Conservation (phyloP, 169 alveolate genomes). For the Plasmodium inui region DNA sequence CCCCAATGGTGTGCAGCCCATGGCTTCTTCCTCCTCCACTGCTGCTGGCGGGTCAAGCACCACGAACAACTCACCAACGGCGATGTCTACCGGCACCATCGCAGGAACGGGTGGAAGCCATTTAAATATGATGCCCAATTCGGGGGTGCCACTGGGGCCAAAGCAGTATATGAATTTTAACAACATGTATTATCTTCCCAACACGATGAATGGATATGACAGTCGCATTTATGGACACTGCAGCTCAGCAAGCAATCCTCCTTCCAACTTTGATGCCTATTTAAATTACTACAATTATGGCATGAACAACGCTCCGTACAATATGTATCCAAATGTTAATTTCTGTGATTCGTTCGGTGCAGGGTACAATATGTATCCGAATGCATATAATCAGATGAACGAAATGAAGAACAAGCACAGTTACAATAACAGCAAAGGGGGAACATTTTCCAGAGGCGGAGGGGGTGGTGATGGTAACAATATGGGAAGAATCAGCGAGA, state of each 20-base stretch:
- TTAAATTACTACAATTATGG: slow-evolving; percentile 38
- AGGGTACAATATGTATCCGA: slow-evolving; percentile 38
- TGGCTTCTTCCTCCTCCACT: neutral
- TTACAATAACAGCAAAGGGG: slow-evolving; percentile 16
- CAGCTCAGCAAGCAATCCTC: neutral
- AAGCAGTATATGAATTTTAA: slow-evolving; percentile 29
- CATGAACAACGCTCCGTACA: neutral
- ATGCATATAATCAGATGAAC: slow-evolving; percentile 1
- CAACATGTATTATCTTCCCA: slow-evolving; percentile 56
- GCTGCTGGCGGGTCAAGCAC: neutral
- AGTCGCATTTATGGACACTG: slow-evolving; percentile 23
- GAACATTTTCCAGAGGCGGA: neutral
- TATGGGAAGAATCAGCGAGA: neutral
- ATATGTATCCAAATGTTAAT: slow-evolving; percentile 23
- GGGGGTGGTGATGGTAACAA: slow-evolving; percentile 7
- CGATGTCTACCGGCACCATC: neutral
- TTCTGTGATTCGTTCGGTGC: slow-evolving; percentile 27
- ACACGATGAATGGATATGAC: slow-evolving; percentile 54
- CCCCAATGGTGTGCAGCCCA: neutral
- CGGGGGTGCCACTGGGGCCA: slow-evolving; percentile 2
- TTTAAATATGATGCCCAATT: neutral
- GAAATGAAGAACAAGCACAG: slow-evolving; percentile 28
- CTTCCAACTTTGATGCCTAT: slow-evolving; percentile 14
- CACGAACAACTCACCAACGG: neutral
- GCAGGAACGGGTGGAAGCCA: neutral